These are phyloP conservation scores for Mucor velutinosus DNA, from an alignment of 371 early-diverging fungal species.

Conservation along the genomic window DNA sequence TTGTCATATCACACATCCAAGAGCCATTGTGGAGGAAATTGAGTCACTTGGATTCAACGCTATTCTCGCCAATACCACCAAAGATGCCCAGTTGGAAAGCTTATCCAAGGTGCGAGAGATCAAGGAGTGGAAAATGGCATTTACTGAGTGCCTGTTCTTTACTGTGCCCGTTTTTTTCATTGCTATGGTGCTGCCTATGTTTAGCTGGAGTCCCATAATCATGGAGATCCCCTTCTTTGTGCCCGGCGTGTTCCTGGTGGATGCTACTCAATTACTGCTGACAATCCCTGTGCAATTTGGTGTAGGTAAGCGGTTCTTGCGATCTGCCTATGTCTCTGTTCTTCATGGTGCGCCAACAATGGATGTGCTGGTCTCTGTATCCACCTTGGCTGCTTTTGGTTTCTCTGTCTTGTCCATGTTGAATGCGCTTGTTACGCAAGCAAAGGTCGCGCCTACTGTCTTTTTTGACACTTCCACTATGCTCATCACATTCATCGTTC, in stretches of 20 bases:
- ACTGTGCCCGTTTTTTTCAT: conserved; percentile 83
- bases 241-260: conserved; percentile 70
- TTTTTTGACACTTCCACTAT: conserved; percentile 94
- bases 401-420: conserved; percentile 72
- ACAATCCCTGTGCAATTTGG: conserved; percentile 91
- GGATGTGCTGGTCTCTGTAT: conserved; percentile 92
- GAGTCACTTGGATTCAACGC: conserved; percentile 89
- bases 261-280: conserved; percentile 58
- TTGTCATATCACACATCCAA: conserved; percentile 32
- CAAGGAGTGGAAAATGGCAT: conserved; percentile 72
- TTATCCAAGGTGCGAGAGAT: conserved; percentile 89
- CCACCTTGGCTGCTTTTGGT: conserved; percentile 85
- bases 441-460: conserved; percentile 61
- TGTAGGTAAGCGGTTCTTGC: conserved; percentile 82
- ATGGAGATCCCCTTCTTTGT: conserved; percentile 42
- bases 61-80: conserved; percentile 57
- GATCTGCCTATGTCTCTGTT: conserved; percentile 77
- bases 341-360: conserved; percentile 86
- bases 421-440: not conserved
- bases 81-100: conserved; percentile 86
- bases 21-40: conserved; percentile 80
- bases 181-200: conserved; percentile 82
- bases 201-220: conserved; percentile 40
- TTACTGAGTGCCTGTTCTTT: conserved; percentile 66
- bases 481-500: conserved; percentile 87